A percentile compares a stretch with the other conserved stretches of the same genome.
Conservation (phyloP, 2,329 filamentous ascomycete species). For the Ceratocystiopsis brevicomis region DNA sequence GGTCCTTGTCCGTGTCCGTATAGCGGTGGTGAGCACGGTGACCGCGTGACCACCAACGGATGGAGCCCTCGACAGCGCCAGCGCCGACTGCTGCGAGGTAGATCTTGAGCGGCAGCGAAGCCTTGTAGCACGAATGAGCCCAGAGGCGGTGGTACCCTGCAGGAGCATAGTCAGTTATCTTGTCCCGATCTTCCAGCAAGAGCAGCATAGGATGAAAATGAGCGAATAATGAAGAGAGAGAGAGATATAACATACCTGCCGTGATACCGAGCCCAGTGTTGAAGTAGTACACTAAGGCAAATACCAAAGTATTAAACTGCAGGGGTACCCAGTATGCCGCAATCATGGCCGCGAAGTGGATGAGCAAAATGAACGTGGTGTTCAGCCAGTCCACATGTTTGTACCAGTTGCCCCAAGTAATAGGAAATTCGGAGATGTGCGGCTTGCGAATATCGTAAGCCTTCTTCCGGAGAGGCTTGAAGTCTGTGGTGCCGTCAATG, state of each 20-base stretch:
- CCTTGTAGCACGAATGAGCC: conserved; percentile 73
- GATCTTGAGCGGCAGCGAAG: conserved; percentile 54
- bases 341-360: conserved; percentile 57
- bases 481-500: conserved; percentile 36
- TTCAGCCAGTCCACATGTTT: conserved; percentile 93
- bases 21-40: conserved; percentile 82
- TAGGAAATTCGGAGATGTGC: conserved; percentile 68
- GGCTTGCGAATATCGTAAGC: conserved; percentile 45
- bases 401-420: conserved; percentile 71
- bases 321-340: conserved; percentile 64
- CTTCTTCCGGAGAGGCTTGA: conserved; percentile 29
- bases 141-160: conserved; percentile 62
- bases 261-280: conserved; percentile 67
- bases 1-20: conserved; percentile 83
- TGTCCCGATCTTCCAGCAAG: not conserved
- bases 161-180: not conserved
- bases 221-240: not conserved
- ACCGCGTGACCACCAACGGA: conserved; percentile 75
- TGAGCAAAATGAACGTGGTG: conserved; percentile 57
- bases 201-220: not conserved
- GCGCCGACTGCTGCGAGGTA: conserved; percentile 68
- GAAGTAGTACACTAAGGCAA: conserved; percentile 64
- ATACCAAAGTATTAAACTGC: conserved; percentile 50
- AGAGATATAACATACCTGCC: conserved; percentile 34
- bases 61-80: conserved; percentile 69